Base-by-base conservation (phyloP, 129 eudicot genomes). In the Helichrysum umbraculigerum region DNA sequence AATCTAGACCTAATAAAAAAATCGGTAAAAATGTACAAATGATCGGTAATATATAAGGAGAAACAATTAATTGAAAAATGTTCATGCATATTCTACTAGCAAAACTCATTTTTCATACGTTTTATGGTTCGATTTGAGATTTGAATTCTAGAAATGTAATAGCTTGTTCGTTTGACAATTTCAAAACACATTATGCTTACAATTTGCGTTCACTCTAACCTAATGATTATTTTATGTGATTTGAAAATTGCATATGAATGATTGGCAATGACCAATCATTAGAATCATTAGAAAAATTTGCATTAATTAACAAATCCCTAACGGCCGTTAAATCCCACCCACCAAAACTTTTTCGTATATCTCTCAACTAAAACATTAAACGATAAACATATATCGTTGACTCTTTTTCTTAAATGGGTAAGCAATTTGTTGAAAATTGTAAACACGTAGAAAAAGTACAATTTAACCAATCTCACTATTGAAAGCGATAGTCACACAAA, bases 321-420 rank as follows among this genome's bases (percentile, higher is more conserved):
- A 72, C 66, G 72, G 29, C 72, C 15, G 60, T 79, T 72, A 67
- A 79, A 72, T 79, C 82, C 78, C 71, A 51, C 82, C 82, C 44
- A 72, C 77, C 72, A 16, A n/a, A 57, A 39, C 37, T 39, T 25
- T 77, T 50, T 72, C 39, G 17, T 25, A 25, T 25, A 25, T 66
- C 20, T 41, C 17, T 10, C 29, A 12, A 9, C 25, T 25, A 22
- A 57, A 57, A 32, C 29, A 60, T 21, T 29, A 21, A 22, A 28
- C 64, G 7, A 19, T 28, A n/a, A 6, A 1, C 30, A 57, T 20
- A 14, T 14, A 62, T 11, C 9, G 12, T 61, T 28, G 33, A 60
- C 66, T 61, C 67, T 11, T 22, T 29, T 28, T 32, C n/a, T 10
- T 29, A n/a, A 28, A 62, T 29, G 68, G 9, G 33, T 64, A 29